Base-by-base conservation (phyloP, 2,329 filamentous ascomycete species). In the Reticulascus tulasneorum region DNA sequence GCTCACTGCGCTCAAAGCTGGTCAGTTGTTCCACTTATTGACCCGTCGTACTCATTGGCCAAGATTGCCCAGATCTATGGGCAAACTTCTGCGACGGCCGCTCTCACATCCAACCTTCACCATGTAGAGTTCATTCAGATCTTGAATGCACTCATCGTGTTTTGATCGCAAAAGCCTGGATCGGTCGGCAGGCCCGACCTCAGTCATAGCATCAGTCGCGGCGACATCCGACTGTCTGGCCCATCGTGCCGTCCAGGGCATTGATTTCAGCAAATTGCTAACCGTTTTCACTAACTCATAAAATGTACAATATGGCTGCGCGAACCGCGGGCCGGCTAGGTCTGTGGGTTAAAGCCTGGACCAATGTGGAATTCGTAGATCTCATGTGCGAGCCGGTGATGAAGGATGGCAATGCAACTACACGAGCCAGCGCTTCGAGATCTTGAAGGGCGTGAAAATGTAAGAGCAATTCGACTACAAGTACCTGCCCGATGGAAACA, bases 181-280 rank as follows among this genome's bases (percentile, higher is more conserved):
- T 67, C 75, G 70, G 70, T 81, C 77, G 73, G 73, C 69, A 65
- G 70, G 69, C 67, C 71, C 75, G 71, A 80, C 77, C 76, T 81
- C 76, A 77, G 71, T 81, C 78, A 82, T 82, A 74, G 76, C 78
- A 81, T 77, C 70, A 63, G 69, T 71, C 65, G 69, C 64, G 62
- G 75, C 77, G 75, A 81, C 78, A 82, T 82, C 77, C 77, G 78
- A n/a, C n/a, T n/a, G n/a, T n/a, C n/a, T n/a, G n/a, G n/a, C n/a
- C n/a, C n/a, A n/a, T n/a, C n/a, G n/a, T n/a, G n/a, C n/a, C n/a
- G n/a, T n/a, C n/a, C n/a, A n/a, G n/a, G n/a, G n/a, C n/a, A n/a
- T n/a, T n/a, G n/a, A n/a, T n/a, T n/a, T n/a, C n/a, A n/a, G n/a
- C n/a, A n/a, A n/a, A n/a, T n/a, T n/a, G n/a, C n/a, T n/a, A n/a